Evolutionary conservation across 345 rosid genomes (phyloP), one percentile per base, ranked within the genome.

Genomic region (Stellera chamaejasme): DNA sequence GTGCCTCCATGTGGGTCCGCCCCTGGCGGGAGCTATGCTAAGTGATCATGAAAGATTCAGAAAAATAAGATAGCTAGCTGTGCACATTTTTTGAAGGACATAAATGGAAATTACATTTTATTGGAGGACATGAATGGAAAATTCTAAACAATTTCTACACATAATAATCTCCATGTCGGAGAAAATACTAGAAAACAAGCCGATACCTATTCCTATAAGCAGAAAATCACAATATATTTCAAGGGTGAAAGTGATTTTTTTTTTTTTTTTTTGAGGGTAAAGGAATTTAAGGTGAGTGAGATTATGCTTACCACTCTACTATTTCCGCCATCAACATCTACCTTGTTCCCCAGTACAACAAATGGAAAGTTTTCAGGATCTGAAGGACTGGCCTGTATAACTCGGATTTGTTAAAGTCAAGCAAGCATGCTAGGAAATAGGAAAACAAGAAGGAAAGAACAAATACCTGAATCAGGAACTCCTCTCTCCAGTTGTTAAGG

Each of bases 401-500:
- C 5, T 32, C 27, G 4, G n/a, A 56, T 36, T 28, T 56, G 15
- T 43, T 41, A 39, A 15, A 26, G 28, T 3, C 45, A 45, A 8
- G 39, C 45, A 28, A 46, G 23, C 6, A 2, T 28, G 49, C 25
- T 49, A 1, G 5, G 46, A 15, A 60, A 23, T 11, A 10, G 57
- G 48, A 19, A 11, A 14, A 12, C 16, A 13, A 27, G 15, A 23
- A 41, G n/a, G 1, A 13, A 43, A 5, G 47, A 54, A 15, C 14
- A 13, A 44, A 27, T 62, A 81, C 91, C 88, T 89, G 96, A 63
- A 85, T 85, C 66, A 89, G 83, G 56, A 89, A 89, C 65, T 88
- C 96, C 72, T 88, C 94, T 26, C 88, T 77, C 96, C 94, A 88
- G 63, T 83, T 87, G 73, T 88, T 88, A 50, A 88, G 96, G 64